Evolutionary conservation across 306 rosid species (phyloP).

Genomic region (Quercus glauca): DNA sequence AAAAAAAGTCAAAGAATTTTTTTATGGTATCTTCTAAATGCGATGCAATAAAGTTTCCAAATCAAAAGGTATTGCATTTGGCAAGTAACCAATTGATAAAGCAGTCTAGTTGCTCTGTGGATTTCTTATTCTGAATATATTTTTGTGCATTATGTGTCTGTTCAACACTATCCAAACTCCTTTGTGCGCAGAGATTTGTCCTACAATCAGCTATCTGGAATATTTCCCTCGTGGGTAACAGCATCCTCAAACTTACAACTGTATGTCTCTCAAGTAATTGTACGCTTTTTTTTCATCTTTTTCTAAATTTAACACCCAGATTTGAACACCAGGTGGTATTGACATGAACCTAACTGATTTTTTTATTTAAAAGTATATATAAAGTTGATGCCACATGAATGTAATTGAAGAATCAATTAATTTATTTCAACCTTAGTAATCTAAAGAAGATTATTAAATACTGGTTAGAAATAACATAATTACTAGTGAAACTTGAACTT

Average conservation of each 20-base stretch:
- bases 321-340: neutral
- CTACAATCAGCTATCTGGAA: slow-evolving; percentile 21
- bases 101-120: too few species aligned
- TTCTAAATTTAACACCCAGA: neutral
- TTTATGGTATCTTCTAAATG: too few species aligned
- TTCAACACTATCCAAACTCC: neutral
- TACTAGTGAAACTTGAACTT: too few species aligned
- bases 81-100: too few species aligned
- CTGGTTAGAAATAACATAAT: neutral
- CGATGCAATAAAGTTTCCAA: too few species aligned
- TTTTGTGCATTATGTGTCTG: neutral
- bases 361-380: too few species aligned
- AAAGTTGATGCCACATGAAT: too few species aligned
- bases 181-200: slow-evolving; percentile 25
- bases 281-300: neutral
- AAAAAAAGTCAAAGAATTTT: too few species aligned
- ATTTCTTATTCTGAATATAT: too few species aligned
- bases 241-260: neutral
- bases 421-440: neutral
- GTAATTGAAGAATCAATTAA: neutral
- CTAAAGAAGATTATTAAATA: neutral
- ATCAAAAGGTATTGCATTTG: too few species aligned
- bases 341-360: neutral
- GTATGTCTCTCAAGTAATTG: neutral
- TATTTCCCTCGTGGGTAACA: slow-evolving; percentile 19